Evolutionary conservation across 345 rosid species (phyloP).

Genomic region (Aquilaria yunnanensis): DNA sequence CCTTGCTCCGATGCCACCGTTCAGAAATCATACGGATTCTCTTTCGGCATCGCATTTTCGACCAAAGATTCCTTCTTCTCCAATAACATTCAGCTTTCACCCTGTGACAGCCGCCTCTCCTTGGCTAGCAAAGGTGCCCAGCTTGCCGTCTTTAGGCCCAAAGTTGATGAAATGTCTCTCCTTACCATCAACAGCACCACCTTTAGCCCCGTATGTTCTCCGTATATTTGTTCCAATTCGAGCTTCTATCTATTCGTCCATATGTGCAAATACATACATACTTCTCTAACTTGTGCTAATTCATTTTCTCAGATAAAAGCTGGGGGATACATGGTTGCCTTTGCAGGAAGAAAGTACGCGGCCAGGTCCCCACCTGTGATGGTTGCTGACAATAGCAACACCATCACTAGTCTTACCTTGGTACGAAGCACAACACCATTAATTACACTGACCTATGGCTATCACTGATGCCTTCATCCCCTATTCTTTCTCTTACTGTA

Average conservation of each 20-base stretch:
- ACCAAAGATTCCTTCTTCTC: slow-evolving; percentile 53
- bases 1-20: slow-evolving; percentile 68
- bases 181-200: slow-evolving; percentile 53
- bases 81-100: slow-evolving; percentile 69
- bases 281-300: neutral
- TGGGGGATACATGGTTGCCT: slow-evolving; percentile 89
- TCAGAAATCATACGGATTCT: slow-evolving; percentile 69
- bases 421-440: slow-evolving; percentile 36
- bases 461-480: too few species aligned
- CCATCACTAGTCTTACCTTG: slow-evolving; percentile 78
- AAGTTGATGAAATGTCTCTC: slow-evolving; percentile 77
- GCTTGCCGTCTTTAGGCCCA: slow-evolving; percentile 73
- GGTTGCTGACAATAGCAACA: slow-evolving; percentile 57
- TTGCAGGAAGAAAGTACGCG: slow-evolving; percentile 87
- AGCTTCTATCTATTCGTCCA: too few species aligned
- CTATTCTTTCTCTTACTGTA: slow-evolving; percentile 4
- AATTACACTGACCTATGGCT: neutral
- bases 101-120: slow-evolving; percentile 72
- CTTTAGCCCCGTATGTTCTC: slow-evolving; percentile 42
- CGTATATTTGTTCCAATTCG: slow-evolving; percentile 1
- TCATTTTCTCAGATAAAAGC: slow-evolving; percentile 27
- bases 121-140: slow-evolving; percentile 39
- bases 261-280: too few species aligned
- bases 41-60: slow-evolving; percentile 70
- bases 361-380: slow-evolving; percentile 75